Conservation (phyloP, 1,284 basidiomycete species). For the Coriolopsis trogii region DNA sequence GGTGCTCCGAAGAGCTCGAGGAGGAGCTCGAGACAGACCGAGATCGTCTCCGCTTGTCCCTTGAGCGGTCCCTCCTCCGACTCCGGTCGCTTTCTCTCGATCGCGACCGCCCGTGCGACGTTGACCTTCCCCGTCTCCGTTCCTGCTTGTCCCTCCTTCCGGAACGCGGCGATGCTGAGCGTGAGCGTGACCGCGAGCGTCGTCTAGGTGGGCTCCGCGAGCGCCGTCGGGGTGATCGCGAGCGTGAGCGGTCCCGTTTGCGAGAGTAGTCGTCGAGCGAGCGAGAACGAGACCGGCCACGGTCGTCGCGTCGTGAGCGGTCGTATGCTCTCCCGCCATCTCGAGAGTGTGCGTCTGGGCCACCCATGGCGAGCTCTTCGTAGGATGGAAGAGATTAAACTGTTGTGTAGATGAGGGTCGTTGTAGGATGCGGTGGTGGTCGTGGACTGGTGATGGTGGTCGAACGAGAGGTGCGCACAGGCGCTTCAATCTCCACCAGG, state of each 20-base stretch:
- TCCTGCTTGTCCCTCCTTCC: constrained; percentile 9
- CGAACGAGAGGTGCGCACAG: too few species aligned
- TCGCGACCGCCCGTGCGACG: constrained; percentile 34
- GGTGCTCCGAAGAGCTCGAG: constrained; percentile 43
- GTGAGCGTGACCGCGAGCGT: background rate
- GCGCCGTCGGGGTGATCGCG: constrained; percentile 15
- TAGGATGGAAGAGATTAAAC: too few species aligned
- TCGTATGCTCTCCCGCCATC: constrained; percentile 1
- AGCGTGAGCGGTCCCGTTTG: constrained; percentile 11
- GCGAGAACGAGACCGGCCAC: constrained; percentile 11
- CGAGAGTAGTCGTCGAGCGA: constrained; percentile 10
- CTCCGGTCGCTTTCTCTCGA: constrained; percentile 23
- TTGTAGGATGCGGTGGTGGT: too few species aligned
- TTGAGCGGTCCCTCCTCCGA: constrained; percentile 21
- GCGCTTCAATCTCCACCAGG: too few species aligned
- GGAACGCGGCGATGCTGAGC: background rate
- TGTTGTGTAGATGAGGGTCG: too few species aligned
- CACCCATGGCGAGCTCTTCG: too few species aligned
- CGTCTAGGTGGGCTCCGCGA: constrained; percentile 7
- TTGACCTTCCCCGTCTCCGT: constrained; percentile 21
- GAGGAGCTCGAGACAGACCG: constrained; percentile 37
- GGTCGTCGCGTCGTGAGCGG: constrained; percentile 13
- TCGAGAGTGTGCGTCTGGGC: too few species aligned
- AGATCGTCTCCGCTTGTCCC: constrained; percentile 37
- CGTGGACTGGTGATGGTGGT: too few species aligned